Evolutionary conservation across 257 asterid genomes (phyloP).

Genomic region (Eustoma russellianum): DNA sequence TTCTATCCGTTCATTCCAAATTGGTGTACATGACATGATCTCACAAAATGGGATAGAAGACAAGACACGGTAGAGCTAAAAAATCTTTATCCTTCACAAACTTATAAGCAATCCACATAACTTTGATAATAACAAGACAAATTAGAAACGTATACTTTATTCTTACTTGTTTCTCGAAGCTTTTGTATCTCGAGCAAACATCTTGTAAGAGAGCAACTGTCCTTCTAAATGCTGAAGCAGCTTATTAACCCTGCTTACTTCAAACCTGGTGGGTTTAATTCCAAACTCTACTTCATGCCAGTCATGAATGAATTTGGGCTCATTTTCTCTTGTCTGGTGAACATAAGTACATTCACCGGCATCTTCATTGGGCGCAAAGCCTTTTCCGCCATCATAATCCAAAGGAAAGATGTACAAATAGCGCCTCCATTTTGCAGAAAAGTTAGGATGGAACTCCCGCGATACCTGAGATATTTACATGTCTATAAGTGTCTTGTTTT

Average conservation of each 20-base stretch:
- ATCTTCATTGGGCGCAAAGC: slow-evolving; percentile 20
- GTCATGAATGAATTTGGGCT: slow-evolving; percentile 17
- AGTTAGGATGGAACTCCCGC: slow-evolving; percentile 92
- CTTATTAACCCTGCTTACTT: slow-evolving; percentile 56
- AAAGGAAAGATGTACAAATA: slow-evolving; percentile 84
- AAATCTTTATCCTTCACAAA: background rate
- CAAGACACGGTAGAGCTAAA: background rate
- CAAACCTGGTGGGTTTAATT: slow-evolving; percentile 51
- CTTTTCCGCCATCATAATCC: slow-evolving; percentile 23
- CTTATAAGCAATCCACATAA: background rate
- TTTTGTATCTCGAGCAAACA: slow-evolving; percentile 95
- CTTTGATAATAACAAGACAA: background rate
- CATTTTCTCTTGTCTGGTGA: slow-evolving; percentile 21
- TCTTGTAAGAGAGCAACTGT: slow-evolving; percentile 71
- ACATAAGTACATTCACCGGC: slow-evolving; percentile 11
- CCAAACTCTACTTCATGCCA: slow-evolving; percentile 26
- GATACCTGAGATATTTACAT: slow-evolving; percentile 43
- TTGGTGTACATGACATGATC: too few species aligned
- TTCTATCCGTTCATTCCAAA: too few species aligned
- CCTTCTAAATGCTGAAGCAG: slow-evolving; percentile 78
- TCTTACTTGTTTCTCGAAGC: slow-evolving; percentile 84
- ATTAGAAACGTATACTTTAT: background rate
- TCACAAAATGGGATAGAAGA: too few species aligned
- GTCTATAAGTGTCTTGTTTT: slow-evolving; percentile 3
- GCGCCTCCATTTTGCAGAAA: slow-evolving; percentile 96